These are phyloP conservation scores for Somion occarium DNA, from an alignment of 1,284 basidiomycete genomes.

Conservation along the genomic window DNA sequence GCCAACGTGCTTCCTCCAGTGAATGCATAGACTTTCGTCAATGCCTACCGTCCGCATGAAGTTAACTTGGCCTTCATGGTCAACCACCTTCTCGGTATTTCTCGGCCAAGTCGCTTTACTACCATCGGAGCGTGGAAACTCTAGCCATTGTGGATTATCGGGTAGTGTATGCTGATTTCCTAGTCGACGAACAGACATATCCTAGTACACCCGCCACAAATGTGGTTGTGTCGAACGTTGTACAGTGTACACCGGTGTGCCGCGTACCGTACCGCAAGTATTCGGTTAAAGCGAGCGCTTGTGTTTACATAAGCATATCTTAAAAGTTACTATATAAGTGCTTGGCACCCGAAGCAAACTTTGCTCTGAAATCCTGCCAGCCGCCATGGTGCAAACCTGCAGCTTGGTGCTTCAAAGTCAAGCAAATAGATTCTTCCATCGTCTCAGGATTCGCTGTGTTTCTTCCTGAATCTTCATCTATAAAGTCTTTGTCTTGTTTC, in stretches of 20 bases:
- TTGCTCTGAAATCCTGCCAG: too few species aligned
- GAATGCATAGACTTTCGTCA: conserved; percentile 45
- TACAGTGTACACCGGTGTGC: neutral
- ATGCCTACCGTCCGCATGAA: conserved; percentile 51
- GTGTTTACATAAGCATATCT: neutral
- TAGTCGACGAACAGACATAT: conserved; percentile 35
- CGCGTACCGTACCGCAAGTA: neutral
- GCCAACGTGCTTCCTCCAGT: conserved; percentile 59
- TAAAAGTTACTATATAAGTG: neutral
- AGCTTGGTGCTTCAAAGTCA: too few species aligned
- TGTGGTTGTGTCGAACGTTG: neutral
- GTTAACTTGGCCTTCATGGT: conserved; percentile 61
- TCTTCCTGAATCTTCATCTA: too few species aligned
- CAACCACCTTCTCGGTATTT: conserved; percentile 48
- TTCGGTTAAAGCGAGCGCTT: neutral
- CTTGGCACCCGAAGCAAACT: too few species aligned
- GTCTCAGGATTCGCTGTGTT: too few species aligned
- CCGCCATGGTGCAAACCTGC: too few species aligned
- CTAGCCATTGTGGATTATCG: conserved; percentile 46
- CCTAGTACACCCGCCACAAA: neutral
- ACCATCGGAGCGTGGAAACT: conserved; percentile 62
- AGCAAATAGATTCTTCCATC: too few species aligned
- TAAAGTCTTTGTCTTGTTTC: too few species aligned
- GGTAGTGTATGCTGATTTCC: conserved; percentile 33
- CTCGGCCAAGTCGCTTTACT: conserved; percentile 46